phyloP scores from a whole-genome alignment of 768 basidiomycete species.

The Lactarius indigo region DNA sequence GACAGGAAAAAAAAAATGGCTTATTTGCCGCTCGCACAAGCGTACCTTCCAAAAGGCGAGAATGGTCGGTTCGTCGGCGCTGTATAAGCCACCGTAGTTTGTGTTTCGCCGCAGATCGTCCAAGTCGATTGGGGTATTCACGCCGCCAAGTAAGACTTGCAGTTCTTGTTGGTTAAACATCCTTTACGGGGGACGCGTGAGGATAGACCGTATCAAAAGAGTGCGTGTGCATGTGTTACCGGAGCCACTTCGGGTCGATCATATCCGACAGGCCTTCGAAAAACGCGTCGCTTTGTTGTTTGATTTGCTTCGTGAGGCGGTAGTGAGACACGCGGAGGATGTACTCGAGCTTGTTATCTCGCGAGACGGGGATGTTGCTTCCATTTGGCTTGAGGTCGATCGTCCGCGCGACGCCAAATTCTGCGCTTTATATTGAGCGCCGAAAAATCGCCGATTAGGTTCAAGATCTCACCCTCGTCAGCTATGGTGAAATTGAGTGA shows the following conservation, averaged over 20 bases:
- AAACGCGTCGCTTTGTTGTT: constrained; percentile 77
- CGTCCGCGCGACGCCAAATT: constrained; percentile 75
- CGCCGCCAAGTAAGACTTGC: constrained; percentile 86
- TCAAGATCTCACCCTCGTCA: constrained; percentile 60
- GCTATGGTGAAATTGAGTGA: constrained; percentile 87
- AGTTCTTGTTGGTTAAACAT: constrained; percentile 99
- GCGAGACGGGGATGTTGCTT: constrained; percentile 77
- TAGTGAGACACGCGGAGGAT: constrained; percentile 89
- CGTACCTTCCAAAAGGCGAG: constrained; percentile 76
- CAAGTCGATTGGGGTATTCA: constrained; percentile 79
- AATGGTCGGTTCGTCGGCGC: constrained; percentile 68
- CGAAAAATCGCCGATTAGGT: not conserved
- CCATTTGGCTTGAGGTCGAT: constrained; percentile 82
- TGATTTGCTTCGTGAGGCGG: constrained; percentile 85
- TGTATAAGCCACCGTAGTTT: constrained; percentile 77
- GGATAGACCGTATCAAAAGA: not conserved
- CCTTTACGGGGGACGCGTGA: constrained; percentile 38
- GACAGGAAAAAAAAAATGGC: constrained; percentile 6
- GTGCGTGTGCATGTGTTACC: constrained; percentile 39
- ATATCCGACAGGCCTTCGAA: constrained; percentile 92
- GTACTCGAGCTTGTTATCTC: constrained; percentile 85
- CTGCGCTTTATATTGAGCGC: constrained; percentile 37
- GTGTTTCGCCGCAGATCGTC: constrained; percentile 77
- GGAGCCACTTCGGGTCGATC: constrained; percentile 86
- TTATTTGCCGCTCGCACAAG: not conserved